Percentiles rank a stretch among this genome's conserved stretches.
These are phyloP conservation scores for Colletotrichum tabaci DNA, from an alignment of 2,329 filamentous ascomycete species.

Conservation along the genomic window DNA sequence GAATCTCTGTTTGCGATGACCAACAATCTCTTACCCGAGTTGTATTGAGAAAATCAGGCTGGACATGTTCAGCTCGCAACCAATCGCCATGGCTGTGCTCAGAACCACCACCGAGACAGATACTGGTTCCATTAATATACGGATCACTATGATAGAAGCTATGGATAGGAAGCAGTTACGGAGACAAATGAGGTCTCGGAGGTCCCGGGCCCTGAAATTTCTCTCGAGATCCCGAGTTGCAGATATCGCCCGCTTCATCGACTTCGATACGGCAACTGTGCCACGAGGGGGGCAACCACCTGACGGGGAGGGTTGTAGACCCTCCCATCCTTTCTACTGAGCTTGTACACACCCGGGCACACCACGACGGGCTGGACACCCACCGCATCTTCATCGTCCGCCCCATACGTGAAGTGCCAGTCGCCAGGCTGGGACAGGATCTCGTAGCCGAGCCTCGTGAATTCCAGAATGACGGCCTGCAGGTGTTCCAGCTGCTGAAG, in stretches of 20 bases:
- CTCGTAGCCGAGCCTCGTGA: slow-evolving; percentile 57
- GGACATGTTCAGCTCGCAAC: too few species aligned
- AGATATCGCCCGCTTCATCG: slow-evolving; percentile 4
- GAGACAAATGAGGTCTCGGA: too few species aligned
- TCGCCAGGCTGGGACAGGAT: slow-evolving; percentile 60
- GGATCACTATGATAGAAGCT: too few species aligned
- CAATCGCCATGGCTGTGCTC: too few species aligned
- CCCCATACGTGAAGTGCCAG: slow-evolving; percentile 51
- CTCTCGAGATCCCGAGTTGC: not conserved
- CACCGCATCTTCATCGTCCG: not conserved
- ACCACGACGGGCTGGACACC: slow-evolving; percentile 43
- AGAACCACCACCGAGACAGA: too few species aligned
- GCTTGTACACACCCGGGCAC: slow-evolving; percentile 50
- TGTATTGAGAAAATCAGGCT: too few species aligned
- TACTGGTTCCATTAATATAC: too few species aligned
- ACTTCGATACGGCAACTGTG: not conserved
- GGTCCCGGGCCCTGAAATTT: not conserved
- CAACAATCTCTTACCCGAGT: too few species aligned
- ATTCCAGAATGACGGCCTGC: slow-evolving; percentile 57
- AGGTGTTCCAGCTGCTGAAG: slow-evolving; percentile 56
- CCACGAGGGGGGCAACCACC: slow-evolving; percentile 44
- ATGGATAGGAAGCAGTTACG: too few species aligned
- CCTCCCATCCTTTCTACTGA: slow-evolving; percentile 47
- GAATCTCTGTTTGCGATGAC: too few species aligned
- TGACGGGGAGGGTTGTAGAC: slow-evolving; percentile 44